A percentile compares a stretch with the other conserved stretches of the same genome.
phyloP scores from a whole-genome alignment of 352 stramenopile genomes.

The Lagenidium sp. region DNA sequence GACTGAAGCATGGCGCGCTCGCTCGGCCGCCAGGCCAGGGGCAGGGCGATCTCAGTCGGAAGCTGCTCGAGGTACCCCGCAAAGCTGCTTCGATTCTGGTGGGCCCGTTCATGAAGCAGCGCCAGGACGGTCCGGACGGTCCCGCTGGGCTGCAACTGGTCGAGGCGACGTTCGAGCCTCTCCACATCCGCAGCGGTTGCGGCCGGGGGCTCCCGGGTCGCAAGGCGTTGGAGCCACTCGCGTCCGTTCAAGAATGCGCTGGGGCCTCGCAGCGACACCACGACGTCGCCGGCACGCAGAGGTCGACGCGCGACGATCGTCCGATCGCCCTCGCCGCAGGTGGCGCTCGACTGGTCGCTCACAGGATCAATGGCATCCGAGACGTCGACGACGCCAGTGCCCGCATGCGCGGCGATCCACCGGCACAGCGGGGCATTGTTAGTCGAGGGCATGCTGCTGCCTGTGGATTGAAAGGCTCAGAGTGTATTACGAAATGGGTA shows the following conservation, averaged over 20 bases:
- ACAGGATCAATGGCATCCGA: slow-evolving; percentile 28
- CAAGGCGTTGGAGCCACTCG: slow-evolving; percentile 24
- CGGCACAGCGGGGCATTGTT: no score
- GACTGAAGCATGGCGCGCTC: slow-evolving; percentile 24
- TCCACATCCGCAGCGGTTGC: no score
- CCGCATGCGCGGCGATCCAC: slow-evolving; percentile 29
- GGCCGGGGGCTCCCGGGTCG: no score
- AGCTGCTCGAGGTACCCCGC: slow-evolving; percentile 55
- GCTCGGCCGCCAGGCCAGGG: slow-evolving; percentile 28
- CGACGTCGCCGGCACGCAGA: slow-evolving; percentile 17
- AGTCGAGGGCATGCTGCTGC: no score
- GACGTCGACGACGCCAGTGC: slow-evolving; percentile 26
- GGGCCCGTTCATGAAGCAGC: slow-evolving; percentile 32
- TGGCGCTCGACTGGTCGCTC: slow-evolving; percentile 8
- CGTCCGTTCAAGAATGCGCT: slow-evolving; percentile 39
- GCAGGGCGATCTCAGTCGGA: slow-evolving; percentile 30
- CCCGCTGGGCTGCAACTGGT: slow-evolving; percentile 37
- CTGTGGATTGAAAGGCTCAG: no score
- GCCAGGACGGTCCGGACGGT: slow-evolving; percentile 35
- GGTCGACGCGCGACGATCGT: slow-evolving; percentile 34
- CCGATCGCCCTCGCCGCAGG: slow-evolving; percentile 25
- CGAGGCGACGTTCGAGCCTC: no score
- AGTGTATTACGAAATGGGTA: no score
- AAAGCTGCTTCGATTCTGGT: slow-evolving; percentile 28
- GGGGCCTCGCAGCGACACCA: slow-evolving; percentile 29